phyloP scores from a whole-genome alignment of 176 grass and related monocot genomes.

The Rhynchospora pubera region DNA sequence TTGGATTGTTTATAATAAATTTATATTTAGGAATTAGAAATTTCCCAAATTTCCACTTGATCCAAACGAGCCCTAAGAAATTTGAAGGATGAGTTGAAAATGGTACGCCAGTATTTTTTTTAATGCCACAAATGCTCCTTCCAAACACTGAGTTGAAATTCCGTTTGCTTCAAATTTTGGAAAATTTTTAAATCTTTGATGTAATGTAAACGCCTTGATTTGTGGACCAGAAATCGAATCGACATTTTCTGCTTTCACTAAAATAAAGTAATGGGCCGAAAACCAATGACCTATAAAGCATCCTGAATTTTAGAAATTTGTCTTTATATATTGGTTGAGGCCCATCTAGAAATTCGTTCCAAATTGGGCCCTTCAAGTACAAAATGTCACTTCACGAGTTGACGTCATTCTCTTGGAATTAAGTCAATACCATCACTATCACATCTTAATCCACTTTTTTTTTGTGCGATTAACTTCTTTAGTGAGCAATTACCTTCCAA shows the following conservation, averaged over 20 bases:
- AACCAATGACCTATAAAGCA: conserved; percentile 10
- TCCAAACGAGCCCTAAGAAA: no score
- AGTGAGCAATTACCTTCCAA: not conserved
- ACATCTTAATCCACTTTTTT: not conserved
- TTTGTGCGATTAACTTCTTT: not conserved
- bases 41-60: no score
- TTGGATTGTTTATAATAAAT: no score
- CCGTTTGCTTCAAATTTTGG: no score
- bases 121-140: not conserved
- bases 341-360: not conserved
- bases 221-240: not conserved
- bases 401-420: not conserved
- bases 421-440: not conserved
- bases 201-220: not conserved
- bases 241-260: not conserved
- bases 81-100: not conserved
- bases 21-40: no score
- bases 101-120: not conserved
- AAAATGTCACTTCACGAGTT: not conserved
- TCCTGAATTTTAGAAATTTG: conserved; percentile 2
- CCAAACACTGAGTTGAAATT: not conserved
- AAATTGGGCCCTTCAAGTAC: not conserved
- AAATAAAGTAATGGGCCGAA: not conserved
- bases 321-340: not conserved
- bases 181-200: not conserved